phyloP scores from a whole-genome alignment of 2,329 filamentous ascomycete species.

The Catunica adiposa region DNA sequence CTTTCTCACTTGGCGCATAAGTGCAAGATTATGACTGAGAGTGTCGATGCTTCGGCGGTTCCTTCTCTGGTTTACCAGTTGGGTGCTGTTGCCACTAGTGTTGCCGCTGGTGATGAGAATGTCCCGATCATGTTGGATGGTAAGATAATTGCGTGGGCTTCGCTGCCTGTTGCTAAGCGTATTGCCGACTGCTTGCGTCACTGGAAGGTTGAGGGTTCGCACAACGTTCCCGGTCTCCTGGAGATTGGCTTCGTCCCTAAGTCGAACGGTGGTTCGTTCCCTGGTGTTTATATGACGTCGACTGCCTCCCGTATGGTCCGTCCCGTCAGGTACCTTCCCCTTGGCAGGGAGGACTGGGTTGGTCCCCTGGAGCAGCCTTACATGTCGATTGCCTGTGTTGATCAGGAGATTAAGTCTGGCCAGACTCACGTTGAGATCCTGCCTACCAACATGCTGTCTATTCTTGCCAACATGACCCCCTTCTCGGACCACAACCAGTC shows the following conservation, averaged over 20 bases:
- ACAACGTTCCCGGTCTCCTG: conserved; percentile 64
- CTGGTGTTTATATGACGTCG: conserved; percentile 86
- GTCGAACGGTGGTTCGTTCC: conserved; percentile 84
- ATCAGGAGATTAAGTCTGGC: conserved; percentile 72
- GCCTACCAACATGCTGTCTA: conserved; percentile 92
- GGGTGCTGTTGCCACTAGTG: conserved; percentile 59
- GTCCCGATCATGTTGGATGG: conserved; percentile 85
- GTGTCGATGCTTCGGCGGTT: conserved; percentile 57
- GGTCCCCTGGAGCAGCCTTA: conserved; percentile 93
- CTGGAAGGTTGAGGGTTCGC: conserved; percentile 84
- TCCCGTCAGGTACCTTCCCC: conserved; percentile 78
- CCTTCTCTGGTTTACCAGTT: conserved; percentile 61
- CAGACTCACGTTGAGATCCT: conserved; percentile 89
- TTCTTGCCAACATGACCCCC: conserved; percentile 94
- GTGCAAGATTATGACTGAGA: conserved; percentile 69
- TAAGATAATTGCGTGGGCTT: conserved; percentile 76
- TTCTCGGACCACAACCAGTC: conserved; percentile 99
- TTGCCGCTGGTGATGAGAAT: conserved; percentile 65
- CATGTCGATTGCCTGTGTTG: conserved; percentile 92
- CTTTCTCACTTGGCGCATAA: conserved; percentile 93
- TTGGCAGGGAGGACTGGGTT: conserved; percentile 73
- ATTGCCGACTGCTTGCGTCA: conserved; percentile 78
- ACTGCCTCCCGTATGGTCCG: conserved; percentile 73
- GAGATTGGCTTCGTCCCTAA: conserved; percentile 86
- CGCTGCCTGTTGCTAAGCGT: conserved; percentile 61